Percentiles rank a stretch among this genome's conserved stretches.
These are phyloP conservation scores for Globisporangium mamillatum DNA, from an alignment of 352 stramenopile species.

Conservation along the genomic window DNA sequence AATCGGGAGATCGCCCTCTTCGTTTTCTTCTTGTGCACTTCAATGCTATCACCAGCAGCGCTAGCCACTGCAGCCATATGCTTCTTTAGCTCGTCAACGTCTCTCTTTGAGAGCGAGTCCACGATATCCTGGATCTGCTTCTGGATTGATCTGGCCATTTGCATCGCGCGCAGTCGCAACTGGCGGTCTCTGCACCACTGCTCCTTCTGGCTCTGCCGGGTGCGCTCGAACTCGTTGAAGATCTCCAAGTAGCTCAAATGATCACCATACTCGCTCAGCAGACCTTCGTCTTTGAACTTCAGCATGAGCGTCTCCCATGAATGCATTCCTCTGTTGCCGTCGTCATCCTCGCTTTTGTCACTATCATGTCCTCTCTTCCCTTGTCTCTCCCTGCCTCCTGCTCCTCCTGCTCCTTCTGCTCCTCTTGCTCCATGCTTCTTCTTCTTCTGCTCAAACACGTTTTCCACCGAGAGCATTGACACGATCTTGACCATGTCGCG, in stretches of 20 bases:
- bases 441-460: conserved; percentile 50
- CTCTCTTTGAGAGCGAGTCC: conserved; percentile 23
- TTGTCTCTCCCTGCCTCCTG: not conserved
- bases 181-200: conserved; percentile 53
- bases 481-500: conserved; percentile 69
- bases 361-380: not conserved
- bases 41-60: not conserved
- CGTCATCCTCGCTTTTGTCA: conserved; percentile 22
- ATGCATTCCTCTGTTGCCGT: conserved; percentile 12
- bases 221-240: conserved; percentile 38
- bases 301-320: conserved; percentile 42
- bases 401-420: conserved; percentile 2
- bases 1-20: conserved; percentile 18
- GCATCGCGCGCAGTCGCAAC: conserved; percentile 51
- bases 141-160: conserved; percentile 46
- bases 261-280: conserved; percentile 56
- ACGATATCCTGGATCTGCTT: conserved; percentile 66
- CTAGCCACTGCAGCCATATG: not conserved
- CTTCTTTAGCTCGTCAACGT: conserved; percentile 27
- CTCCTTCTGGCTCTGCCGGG: conserved; percentile 22
- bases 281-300: conserved; percentile 31
- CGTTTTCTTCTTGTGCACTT: not conserved
- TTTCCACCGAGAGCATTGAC: conserved; percentile 85
- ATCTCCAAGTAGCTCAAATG: conserved; percentile 53
- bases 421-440: not conserved